Percentiles rank a stretch among this genome's conserved stretches.
Evolutionary conservation across 2,329 filamentous ascomycete species (phyloP).

Genomic region (Claviceps cyperi): DNA sequence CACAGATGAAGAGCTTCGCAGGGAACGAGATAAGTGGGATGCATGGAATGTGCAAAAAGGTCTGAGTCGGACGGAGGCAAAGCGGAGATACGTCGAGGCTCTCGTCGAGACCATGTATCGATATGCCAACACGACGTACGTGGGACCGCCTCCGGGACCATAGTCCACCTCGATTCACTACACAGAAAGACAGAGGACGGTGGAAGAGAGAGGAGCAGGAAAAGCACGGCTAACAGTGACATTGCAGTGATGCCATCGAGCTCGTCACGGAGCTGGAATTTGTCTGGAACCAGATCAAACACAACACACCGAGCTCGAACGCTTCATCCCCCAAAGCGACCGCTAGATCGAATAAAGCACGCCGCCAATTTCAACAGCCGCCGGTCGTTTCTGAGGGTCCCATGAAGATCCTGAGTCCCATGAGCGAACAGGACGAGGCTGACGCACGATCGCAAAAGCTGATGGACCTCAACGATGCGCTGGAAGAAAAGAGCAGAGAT

Average conservation of each 20-base stretch:
- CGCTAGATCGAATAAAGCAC: conserved; percentile 15
- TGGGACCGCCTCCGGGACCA: conserved; percentile 6
- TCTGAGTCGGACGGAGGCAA: conserved; percentile 77
- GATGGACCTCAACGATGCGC: conserved; percentile 30
- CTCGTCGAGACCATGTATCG: conserved; percentile 94
- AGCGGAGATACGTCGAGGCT: conserved; percentile 83
- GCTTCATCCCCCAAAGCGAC: conserved; percentile 38
- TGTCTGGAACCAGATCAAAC: conserved; percentile 96
- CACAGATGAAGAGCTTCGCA: conserved; percentile 37
- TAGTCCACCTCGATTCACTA: not conserved
- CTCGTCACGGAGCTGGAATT: conserved; percentile 93
- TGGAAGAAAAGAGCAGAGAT: conserved; percentile 23
- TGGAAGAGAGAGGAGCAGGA: not conserved
- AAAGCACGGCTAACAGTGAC: not conserved
- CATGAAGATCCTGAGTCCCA: conserved; percentile 65
- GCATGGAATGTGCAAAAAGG: conserved; percentile 85
- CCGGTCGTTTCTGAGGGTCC: conserved; percentile 36
- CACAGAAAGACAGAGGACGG: not conserved
- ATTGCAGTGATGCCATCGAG: conserved; percentile 58
- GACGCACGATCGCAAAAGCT: conserved; percentile 38
- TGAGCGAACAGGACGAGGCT: conserved; percentile 68
- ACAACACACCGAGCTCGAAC: conserved; percentile 56
- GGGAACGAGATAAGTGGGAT: conserved; percentile 66
- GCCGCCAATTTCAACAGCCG: conserved; percentile 31
- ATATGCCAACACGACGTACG: conserved; percentile 74